These are phyloP conservation scores for Taxillus chinensis DNA, from an alignment of 164 flowering plant genomes.

Conservation along the genomic window DNA sequence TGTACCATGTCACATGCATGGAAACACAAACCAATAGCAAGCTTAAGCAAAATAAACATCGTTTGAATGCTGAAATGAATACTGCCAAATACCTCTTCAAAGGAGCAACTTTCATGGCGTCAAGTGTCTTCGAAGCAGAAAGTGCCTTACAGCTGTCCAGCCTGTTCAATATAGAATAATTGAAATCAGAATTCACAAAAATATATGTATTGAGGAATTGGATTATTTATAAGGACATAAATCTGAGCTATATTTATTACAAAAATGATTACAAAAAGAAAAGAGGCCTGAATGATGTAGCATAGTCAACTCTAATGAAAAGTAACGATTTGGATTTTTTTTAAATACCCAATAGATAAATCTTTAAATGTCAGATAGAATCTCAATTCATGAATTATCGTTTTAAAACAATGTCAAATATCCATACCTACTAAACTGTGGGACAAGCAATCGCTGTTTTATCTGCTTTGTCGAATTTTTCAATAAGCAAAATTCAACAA, in stretches of 20 bases:
- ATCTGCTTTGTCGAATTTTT: slow-evolving; percentile 25
- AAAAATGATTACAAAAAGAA: no score
- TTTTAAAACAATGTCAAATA: not conserved
- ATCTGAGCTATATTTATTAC: no score
- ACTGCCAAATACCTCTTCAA: slow-evolving; percentile 38
- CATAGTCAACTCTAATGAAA: no score
- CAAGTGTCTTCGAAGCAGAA: slow-evolving; percentile 15
- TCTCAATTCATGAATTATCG: no score
- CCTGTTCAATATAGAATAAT: slow-evolving; percentile 22
- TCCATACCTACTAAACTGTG: slow-evolving; percentile 53
- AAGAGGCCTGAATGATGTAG: no score
- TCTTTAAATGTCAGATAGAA: no score
- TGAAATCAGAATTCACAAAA: not conserved
- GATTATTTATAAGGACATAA: no score
- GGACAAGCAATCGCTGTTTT: slow-evolving; percentile 46
- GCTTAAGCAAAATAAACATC: not conserved
- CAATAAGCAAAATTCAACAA: slow-evolving; percentile 45
- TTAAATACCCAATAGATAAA: no score
- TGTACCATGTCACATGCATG: no score
- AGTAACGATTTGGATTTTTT: no score
- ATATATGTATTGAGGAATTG: no score
- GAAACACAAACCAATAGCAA: not conserved
- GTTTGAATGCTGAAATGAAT: not conserved
- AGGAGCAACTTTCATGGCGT: slow-evolving; percentile 33
- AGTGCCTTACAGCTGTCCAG: slow-evolving; percentile 14